Base-by-base conservation (phyloP, 2,329 filamentous ascomycete genomes). In the Ceratocystis diversiconidia region DNA sequence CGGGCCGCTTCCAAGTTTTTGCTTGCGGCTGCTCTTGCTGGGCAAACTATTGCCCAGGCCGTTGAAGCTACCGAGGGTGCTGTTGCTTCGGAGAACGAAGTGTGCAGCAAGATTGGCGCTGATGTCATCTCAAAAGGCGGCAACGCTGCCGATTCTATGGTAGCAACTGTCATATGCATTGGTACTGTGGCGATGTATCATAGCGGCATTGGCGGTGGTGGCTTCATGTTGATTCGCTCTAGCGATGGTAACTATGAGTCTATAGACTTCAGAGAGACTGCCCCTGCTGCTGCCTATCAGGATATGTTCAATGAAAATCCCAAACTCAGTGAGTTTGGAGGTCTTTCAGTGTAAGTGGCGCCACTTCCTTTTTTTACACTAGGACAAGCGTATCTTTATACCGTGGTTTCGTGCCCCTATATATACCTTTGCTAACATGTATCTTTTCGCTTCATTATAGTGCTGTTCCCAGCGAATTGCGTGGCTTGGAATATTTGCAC, bases 261-360 rank as follows among this genome's bases (percentile, higher is more conserved):
- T 69, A 84, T 95, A 69, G 90, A 96, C 73, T 95, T 94, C 73
- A 81, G 91, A 17, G 91, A 95, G 74, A 89, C 84, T 0, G 91
- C 91, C 0, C 90, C 91, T 0, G 88, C 86, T 0, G 88, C 89
- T 1, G 86, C 89, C 0, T 88, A 81, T 68, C 79, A 92, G 73
- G 82, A 90, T 69, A 96, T 95, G 91, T 96, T 86, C 75, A 83
- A 82, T 64, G 83, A 87, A 68, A 83, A 91, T 69, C 81, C 79
- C 0, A 75, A 80, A 3, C 80, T 80, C 1, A 89, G 87, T 62
- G 76, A 90, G 2, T 79, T 78, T 48, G 87, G 88, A 1, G 90
- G 90, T 5, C 76, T 92, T 30, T 88, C 89, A 43, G 82, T 79
- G 72, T 90, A 86, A 69, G 84, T 82, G 74, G 8, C 7, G 4